Evolutionary conservation across 148 eudicot genomes (phyloP), one percentile per base, ranked within the genome.

Genomic region (Vaccinium darrowii): DNA sequence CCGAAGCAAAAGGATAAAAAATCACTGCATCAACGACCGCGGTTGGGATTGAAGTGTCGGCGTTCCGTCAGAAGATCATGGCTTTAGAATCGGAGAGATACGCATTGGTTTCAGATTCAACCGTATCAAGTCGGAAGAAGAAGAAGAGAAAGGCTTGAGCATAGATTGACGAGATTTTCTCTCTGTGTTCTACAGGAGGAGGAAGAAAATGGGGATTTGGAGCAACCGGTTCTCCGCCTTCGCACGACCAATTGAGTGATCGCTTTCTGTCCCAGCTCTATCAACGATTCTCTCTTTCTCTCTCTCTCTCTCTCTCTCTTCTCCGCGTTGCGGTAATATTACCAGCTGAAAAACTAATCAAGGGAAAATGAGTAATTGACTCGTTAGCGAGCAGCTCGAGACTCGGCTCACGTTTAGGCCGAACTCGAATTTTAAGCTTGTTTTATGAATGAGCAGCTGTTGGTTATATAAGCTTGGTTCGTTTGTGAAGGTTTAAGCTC

Each of bases 21-120:
- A 85, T 81, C 81, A 78, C 7, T 25, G 58, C 84, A 81, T 81
- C 81, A 81, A 30, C 74, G 84, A 58, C 76, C 69, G 80, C 52
- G 53, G 1, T 71, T 4, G 27, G 23, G 47, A 33, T 73, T n/a
- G 30, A 10, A 9, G 72, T 15, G 47, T 33, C 23, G 83, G 54
- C 77, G 47, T 53, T 72, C 33, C 51, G 78, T 83, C 79, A 83
- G 80, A 43, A 73, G 80, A 83, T 83, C 80, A 16, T 39, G 14
- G 50, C 51, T 71, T 57, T 23, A 18, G 3, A 80, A 72, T 80
- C 79, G 86, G 78, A 78, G 65, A 52, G 15, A 16, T 36, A 79
- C 54, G 82, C 86, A 79, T 71, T 39, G 81, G 87, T 56, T 86
- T 86, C 89, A 85, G 89, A 85, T 87, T 87, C 86, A 71, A 78